Evolutionary conservation across 2,329 filamentous ascomycete genomes (phyloP).

Genomic region (Incumbomyces lentus): DNA sequence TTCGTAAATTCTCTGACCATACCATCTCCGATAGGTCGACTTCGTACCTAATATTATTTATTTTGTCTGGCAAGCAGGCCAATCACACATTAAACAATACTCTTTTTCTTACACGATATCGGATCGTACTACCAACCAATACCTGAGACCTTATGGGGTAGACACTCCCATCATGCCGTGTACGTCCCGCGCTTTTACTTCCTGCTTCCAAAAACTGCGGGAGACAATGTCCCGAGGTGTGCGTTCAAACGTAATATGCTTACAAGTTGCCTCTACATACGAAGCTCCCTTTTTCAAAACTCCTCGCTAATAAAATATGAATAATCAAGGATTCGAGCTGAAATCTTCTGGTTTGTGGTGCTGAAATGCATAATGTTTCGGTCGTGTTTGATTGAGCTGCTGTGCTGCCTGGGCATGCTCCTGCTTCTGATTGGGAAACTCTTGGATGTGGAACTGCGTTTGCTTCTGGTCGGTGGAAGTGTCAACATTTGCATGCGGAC

Average conservation of each 20-base stretch:
- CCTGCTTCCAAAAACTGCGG: too few species aligned
- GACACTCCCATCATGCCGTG: background rate
- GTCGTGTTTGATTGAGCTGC: constrained; percentile 31
- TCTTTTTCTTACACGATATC: background rate
- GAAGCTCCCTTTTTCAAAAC: background rate
- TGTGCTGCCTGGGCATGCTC: constrained; percentile 34
- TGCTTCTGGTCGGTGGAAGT: constrained; percentile 24
- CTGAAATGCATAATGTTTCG: constrained; percentile 35
- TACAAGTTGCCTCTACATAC: background rate
- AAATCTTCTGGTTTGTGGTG: constrained; percentile 33
- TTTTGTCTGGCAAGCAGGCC: too few species aligned
- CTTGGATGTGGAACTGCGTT: constrained; percentile 34
- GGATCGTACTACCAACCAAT: background rate
- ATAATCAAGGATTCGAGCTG: background rate
- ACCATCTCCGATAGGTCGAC: too few species aligned
- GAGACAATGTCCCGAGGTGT: background rate
- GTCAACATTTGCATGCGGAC: constrained; percentile 8
- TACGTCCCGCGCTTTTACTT: background rate
- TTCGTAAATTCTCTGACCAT: too few species aligned
- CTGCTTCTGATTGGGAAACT: constrained; percentile 35
- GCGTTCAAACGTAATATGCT: background rate
- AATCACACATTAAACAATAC: background rate
- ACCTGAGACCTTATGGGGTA: background rate
- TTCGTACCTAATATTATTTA: too few species aligned
- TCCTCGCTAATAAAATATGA: constrained; percentile 1